These are phyloP conservation scores for Hebeloma cylindrosporum DNA, from an alignment of 768 basidiomycete genomes.

Conservation along the genomic window DNA sequence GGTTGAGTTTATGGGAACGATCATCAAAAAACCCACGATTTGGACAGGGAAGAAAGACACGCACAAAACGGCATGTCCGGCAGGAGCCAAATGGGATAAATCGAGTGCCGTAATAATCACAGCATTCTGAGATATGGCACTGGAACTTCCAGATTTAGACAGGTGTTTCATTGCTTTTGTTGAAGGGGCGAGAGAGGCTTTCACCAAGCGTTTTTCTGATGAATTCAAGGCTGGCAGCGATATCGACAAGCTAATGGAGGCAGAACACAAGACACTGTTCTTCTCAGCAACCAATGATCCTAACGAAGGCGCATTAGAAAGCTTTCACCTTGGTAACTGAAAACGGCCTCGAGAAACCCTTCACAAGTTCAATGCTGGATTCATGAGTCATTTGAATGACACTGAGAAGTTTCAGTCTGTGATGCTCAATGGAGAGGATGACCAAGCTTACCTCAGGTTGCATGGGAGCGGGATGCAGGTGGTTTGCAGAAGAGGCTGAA, in stretches of 20 bases:
- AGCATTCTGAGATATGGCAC: slow-evolving; percentile 8
- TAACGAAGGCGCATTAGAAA: slow-evolving; percentile 21
- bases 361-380: slow-evolving; percentile 15
- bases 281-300: slow-evolving; percentile 21
- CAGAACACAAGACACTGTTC: slow-evolving; percentile 3
- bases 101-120: slow-evolving; percentile 22
- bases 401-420: slow-evolving; percentile 5
- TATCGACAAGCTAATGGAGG: slow-evolving; percentile 9
- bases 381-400: slow-evolving; percentile 6
- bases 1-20: slow-evolving; percentile 3
- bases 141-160: slow-evolving; percentile 18
- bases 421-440: slow-evolving; percentile 8
- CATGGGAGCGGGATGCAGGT: slow-evolving; percentile 2
- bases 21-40: slow-evolving; percentile 24
- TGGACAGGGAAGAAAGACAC: slow-evolving; percentile 14
- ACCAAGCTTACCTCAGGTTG: slow-evolving; percentile 8
- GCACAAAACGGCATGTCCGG: slow-evolving; percentile 15
- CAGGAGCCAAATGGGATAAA: slow-evolving; percentile 24
- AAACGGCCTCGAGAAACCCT: too few species aligned
- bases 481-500: slow-evolving; percentile 2
- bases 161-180: slow-evolving; percentile 24
- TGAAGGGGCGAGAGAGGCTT: slow-evolving; percentile 18
- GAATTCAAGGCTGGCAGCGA: slow-evolving; percentile 15
- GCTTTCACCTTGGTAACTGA: too few species aligned
- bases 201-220: slow-evolving; percentile 11